These are phyloP conservation scores for Nicotiana undulata DNA, from an alignment of 257 asterid genomes.

Conservation along the genomic window DNA sequence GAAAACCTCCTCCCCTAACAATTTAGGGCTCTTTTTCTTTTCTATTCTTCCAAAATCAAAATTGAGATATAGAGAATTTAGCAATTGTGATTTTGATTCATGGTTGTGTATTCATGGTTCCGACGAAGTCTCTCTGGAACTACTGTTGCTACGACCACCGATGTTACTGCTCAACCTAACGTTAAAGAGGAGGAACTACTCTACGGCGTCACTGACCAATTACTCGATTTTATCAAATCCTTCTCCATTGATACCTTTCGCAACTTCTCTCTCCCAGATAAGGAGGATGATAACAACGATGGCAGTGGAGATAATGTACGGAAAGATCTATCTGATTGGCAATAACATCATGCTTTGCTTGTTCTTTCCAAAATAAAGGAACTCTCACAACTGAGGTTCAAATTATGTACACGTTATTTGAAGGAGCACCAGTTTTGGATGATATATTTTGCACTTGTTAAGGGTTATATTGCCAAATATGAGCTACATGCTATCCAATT, in stretches of 20 bases:
- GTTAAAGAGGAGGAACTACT: constrained; percentile 14
- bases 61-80: not conserved
- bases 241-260: constrained; percentile 69
- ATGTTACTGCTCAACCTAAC: not conserved
- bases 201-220: constrained; percentile 62
- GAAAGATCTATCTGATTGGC: constrained; percentile 84
- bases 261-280: constrained; percentile 49
- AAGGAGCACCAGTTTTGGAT: constrained; percentile 88
- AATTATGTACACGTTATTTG: constrained; percentile 68
- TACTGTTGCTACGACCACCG: constrained; percentile 9
- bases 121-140: constrained; percentile 52
- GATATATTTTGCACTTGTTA: constrained; percentile 69
- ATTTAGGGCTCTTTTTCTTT: too few species aligned
- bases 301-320: constrained; percentile 24
- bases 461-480: constrained; percentile 52
- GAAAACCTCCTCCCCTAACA: too few species aligned
- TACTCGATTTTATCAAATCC: constrained; percentile 53
- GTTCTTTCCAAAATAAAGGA: constrained; percentile 76
- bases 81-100: not conserved
- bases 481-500: constrained; percentile 66
- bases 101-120: constrained; percentile 69
- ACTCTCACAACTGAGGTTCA: constrained; percentile 73
- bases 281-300: constrained; percentile 23
- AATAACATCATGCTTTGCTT: constrained; percentile 77
- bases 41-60: too few species aligned